Evolutionary conservation across 2,329 filamentous ascomycete species (phyloP), one percentile per base, ranked within the genome.

Genomic region (Thermothelomyces thermophilus): DNA sequence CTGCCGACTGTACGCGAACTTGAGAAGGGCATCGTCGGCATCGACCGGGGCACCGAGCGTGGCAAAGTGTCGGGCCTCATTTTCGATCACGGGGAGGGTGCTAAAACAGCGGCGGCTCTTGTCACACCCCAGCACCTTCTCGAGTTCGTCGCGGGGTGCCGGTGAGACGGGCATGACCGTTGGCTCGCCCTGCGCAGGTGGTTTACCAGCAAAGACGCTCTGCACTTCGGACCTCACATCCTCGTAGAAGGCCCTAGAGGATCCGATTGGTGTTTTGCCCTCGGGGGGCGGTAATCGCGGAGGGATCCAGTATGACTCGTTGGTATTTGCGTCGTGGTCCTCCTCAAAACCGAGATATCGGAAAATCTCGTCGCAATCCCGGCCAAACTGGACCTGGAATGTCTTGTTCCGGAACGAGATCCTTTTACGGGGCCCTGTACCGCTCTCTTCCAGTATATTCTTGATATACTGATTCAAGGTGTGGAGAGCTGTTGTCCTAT

Each of bases 381-480:
- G 67, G 0, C 76, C 74, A 50, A 81, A 80, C 6, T 77, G 67
- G 2, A 79, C 72, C 22, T 66, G 65, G 48, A 80, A 81, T 13
- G 73, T 71, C 60, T 80, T 80, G 56, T 82, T 82, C 1, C 77
- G 66, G 46, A 74, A 75, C 2, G 76, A 76, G 31, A 82, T 79
- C 43, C 66, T 74, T 39, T 73, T 65, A 3, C 31, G 44, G 0
- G 61, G 52, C 2, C 52, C 55, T 0, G 61, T 61, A 8, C 67
- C 65, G 31, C 66, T 64, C 1, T 63, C 62, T 1, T 71, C 67
- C 3, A 75, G 65, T 5, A 75, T 65, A 51, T 81, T 76, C 28
- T 69, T 71, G 3, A 80, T 62, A 43, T 80, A 81, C 6, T 70
- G 72, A 49, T 73, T 71, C 3, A 81, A 62, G 10, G 75, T 76